Base-by-base conservation (phyloP, 2,329 filamentous ascomycete genomes). In the Xylariaceae sp. region DNA sequence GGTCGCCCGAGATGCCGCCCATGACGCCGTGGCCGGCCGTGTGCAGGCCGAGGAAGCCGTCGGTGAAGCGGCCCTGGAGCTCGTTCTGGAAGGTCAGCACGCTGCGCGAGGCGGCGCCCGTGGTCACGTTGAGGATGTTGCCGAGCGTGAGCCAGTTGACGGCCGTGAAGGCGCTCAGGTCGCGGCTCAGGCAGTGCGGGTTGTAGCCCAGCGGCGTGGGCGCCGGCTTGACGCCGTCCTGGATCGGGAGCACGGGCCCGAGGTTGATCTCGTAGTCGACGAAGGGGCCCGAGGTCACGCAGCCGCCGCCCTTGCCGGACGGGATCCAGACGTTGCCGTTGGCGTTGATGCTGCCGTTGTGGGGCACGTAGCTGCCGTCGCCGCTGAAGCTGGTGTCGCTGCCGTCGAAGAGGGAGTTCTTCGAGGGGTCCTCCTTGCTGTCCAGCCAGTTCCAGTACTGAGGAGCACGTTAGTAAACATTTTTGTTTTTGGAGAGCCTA, bases 321-420 rank as follows among this genome's bases (percentile, higher is more conserved):
- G 68, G 70, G 17, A 52, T 50, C 17, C 49, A 50, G 9, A 46
- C 43, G 11, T 51, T 48, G 9, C 50, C 49, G 34, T 40, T 41
- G 3, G 40, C 49, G 14, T 29, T 38, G 9, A 52, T 48, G 34
- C 38, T 47, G 40, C 59, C 51, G 35, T 56, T 29, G 15, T 52
- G 42, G 21, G 29, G 15, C 3, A 41, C 30, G 31, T 52, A 57
- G 9, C 55, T 43, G 15, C 73, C 72, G 41, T 76, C 68, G 14
- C 71, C 69, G 17, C 66, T 65, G 62, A 75, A 56, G 37, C 65
- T 69, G 34, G 66, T 71, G 17, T 64, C 66, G 44, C 67, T 70
- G 34, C 75, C 75, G 47, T 76, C 72, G 43, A 80, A 77, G 34
- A 77, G 53, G 11, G 73, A 69, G 0, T 72, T 74, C 38, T 66